Evolutionary conservation across 202 grass and related monocot species (phyloP), one percentile per base, ranked within the genome.

Genomic region (Musa balbisiana): DNA sequence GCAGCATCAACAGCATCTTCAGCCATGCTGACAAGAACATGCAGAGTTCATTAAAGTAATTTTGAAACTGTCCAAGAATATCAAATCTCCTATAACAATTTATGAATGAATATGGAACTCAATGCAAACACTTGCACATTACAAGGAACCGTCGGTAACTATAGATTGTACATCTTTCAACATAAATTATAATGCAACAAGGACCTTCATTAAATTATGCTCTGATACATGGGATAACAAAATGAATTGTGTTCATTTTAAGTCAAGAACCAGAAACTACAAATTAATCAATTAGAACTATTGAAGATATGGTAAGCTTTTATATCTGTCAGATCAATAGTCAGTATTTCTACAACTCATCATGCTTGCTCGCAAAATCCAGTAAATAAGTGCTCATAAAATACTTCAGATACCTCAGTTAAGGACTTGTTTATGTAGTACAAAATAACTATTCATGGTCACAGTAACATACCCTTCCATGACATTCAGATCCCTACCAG

Each of bases 1-100:
- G 94, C 91, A 51, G 77, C 88, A 83, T 92, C 84, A 84, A 93
- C 83, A 78, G 88, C 94, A 78, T 98, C 94, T 82, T 93, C 94
- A 78, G 94, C 94, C 94, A 92, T 98, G 82, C 94, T 98, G 84
- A 73, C 10, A 24, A 25, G 25, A 72, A 65, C 67, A 80, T 11
- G 73, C 17, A 83, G 15, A 73, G 63, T 22, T 51, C 74, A 26
- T 78, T 83, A 67, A 92, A 76, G 33, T 43, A 55, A 80, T 27
- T 56, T 55, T 71, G 27, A 78, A 66, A 74, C 29, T 13, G 17
- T 8, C 1, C 2, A 79, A 33, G 27, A 17, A 73, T 73, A 72
- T 56, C 5, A 59, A 51, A 24, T 51, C 22, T 55, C 64, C 3
- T 51, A 58, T 71, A 15, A 64, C 11, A 72, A 21, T 25, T 54